Base-by-base conservation (phyloP, 208 protist species). In the Trypanosomatidae sp. region DNA sequence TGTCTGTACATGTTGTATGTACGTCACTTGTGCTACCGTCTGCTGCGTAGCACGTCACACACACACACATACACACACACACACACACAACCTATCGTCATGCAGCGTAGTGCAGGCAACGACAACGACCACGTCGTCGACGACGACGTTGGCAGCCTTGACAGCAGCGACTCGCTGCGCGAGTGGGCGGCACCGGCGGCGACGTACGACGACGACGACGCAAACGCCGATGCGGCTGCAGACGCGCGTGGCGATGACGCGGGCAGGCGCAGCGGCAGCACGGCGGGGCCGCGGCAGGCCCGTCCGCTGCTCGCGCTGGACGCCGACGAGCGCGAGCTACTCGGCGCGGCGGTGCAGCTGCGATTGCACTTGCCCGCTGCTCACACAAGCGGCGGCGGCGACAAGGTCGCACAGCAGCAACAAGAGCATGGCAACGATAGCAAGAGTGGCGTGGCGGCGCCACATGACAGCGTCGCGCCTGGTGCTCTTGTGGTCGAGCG, bases 131-230 rank as follows among this genome's bases (percentile, higher is more conserved):
- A n/a, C n/a, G n/a, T n/a, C n/a, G n/a, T n/a, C n/a, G n/a, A n/a
- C n/a, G n/a, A n/a, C n/a, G n/a, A n/a, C n/a, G n/a, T n/a, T n/a
- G n/a, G n/a, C n/a, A n/a, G n/a, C n/a, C n/a, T n/a, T n/a, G n/a
- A n/a, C n/a, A n/a, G n/a, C n/a, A n/a, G n/a, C n/a, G 80, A 89
- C 59, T 85, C 74, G 6, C 58, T 58, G 0, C 73, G 87, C 13
- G 82, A 91, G 59, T 91, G 82, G 82, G 70, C 65, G 15, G 63
- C 61, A 3, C 71, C 74, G 8, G 40, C 49, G 27, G 26, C 48
- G 33, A 19, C 43, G 4, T 20, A 41, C 22, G 53, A 15, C 1
- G 38, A 28, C 15, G 28, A 21, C 11, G n/a, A n/a, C n/a, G n/a
- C n/a, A n/a, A n/a, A n/a, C n/a, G n/a, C n/a, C n/a, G n/a, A n/a